A percentile compares a stretch with the other conserved stretches of the same genome.
Conservation (phyloP, 805 yeast genomes). For the Kodamaea laetipori region DNA sequence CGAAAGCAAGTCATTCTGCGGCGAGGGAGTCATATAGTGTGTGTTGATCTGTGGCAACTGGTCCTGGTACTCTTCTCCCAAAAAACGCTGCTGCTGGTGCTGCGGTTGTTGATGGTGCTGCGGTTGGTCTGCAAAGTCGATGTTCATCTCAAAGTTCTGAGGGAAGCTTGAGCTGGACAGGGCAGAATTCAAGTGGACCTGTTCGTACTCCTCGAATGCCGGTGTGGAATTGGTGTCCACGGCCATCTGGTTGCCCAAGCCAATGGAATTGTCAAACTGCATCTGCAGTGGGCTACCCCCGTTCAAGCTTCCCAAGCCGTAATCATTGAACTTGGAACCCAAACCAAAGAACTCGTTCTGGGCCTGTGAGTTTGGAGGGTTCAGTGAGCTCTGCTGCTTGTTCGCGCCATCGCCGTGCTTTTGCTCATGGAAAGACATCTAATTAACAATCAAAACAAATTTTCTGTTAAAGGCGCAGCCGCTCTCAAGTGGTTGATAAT, state of each 20-base stretch:
- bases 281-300: not conserved
- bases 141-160: slow-evolving; percentile 1
- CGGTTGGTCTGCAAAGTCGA: not conserved
- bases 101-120: not conserved
- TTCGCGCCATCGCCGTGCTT: not conserved
- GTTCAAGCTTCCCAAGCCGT: not conserved
- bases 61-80: not conserved
- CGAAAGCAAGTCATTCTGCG: slow-evolving; percentile 20
- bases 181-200: not conserved
- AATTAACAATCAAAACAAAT: too few relatives aligned
- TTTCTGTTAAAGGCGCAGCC: too few relatives aligned
- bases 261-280: not conserved
- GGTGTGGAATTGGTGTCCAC: not conserved
- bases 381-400: not conserved
- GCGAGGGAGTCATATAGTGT: slow-evolving; percentile 1
- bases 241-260: not conserved
- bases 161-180: not conserved
- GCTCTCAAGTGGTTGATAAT: not conserved
- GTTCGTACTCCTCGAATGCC: slow-evolving; percentile 1
- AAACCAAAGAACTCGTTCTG: slow-evolving; percentile 1
- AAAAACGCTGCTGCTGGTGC: not conserved
- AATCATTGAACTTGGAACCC: not conserved
- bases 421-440: too few relatives aligned
- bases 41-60: slow-evolving; percentile 1
- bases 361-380: not conserved